Base-by-base conservation (phyloP, 176 grass and related monocot genomes). In the Hyparrhenia diplandra region DNA sequence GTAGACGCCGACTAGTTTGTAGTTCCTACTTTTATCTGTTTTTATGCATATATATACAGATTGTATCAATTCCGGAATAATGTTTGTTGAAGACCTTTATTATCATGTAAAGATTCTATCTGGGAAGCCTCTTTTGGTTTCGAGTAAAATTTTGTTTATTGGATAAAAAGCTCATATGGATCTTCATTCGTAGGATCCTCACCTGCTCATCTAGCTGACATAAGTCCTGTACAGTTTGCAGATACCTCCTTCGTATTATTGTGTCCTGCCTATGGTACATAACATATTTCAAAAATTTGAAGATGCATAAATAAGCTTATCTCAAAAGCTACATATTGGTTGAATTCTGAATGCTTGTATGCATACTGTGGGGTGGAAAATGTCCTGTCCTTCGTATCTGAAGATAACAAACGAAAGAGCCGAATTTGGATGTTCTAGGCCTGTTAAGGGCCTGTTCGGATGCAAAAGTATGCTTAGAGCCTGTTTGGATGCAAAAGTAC, bases 71-170 rank as follows among this genome's bases (percentile, higher is more conserved):
- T 49, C 46, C 16, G 1, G 46, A 49, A 49, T 49, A 49, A 49
- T 49, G 46, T 49, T 49, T 18, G 16, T 46, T 66, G 10, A 30
- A 37, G 76, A 69, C 24, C 2, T 62, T 66, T 77, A 18, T 30
- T 72, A 12, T 31, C 73, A 78, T 86, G 78, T 86, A 82, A 60
- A 89, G 21, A 60, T 28, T 18, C 30, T 40, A 77, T 74, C 61
- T 66, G 69, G 60, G 4, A 82, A 71, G 82, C 82, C 13, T 8
- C 64, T 64, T 62, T 29, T 64, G 64, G 77, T 57, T 76, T 42
- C 13, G n/a, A 73, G 55, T 82, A 78, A 67, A 74, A 67, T 73
- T 82, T 76, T 89, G 77, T 8, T 76, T 76, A 2, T 1, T 27
- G 77, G 18, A 41, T 12, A 39, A 29, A 18, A 31, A 67, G 54